These are phyloP conservation scores for Inosperma sp. DNA, from an alignment of 768 basidiomycete genomes.

Conservation along the genomic window DNA sequence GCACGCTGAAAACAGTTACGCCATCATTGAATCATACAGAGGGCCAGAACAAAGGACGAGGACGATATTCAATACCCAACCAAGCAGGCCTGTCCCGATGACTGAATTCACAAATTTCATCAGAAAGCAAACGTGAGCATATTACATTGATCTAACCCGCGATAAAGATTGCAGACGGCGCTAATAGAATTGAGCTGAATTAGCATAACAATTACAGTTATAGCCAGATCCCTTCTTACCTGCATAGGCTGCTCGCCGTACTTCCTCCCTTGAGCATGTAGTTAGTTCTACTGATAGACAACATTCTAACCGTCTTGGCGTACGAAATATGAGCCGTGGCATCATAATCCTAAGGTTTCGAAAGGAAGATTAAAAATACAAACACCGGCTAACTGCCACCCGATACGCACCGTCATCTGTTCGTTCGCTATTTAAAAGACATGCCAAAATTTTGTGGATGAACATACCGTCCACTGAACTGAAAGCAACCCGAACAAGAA, in stretches of 20 bases:
- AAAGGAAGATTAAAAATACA: conserved; percentile 5
- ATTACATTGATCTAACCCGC: conserved; percentile 34
- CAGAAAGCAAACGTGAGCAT: neutral
- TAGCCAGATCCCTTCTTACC: conserved; percentile 32
- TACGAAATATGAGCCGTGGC: conserved; percentile 81
- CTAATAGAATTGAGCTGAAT: conserved; percentile 19
- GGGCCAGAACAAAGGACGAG: conserved; percentile 80
- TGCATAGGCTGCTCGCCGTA: conserved; percentile 74
- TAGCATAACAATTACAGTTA: conserved; percentile 9
- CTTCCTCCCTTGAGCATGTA: conserved; percentile 56
- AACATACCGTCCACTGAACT: conserved; percentile 80
- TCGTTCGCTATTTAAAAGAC: neutral
- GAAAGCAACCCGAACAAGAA: conserved; percentile 82
- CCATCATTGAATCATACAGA: conserved; percentile 34
- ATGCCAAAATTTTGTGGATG: conserved; percentile 18
- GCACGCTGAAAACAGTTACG: neutral
- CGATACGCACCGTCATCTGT: conserved; percentile 34
- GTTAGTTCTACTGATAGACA: conserved; percentile 9
- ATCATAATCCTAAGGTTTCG: conserved; percentile 57
- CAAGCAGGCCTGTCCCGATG: conserved; percentile 69
- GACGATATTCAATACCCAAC: conserved; percentile 86
- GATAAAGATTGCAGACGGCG: conserved; percentile 59
- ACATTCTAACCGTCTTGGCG: conserved; percentile 22
- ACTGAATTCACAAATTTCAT: conserved; percentile 34
- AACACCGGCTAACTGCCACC: conserved; percentile 36